Conservation (phyloP, 2,329 filamentous ascomycete species). For the Verticillium dahliae region DNA sequence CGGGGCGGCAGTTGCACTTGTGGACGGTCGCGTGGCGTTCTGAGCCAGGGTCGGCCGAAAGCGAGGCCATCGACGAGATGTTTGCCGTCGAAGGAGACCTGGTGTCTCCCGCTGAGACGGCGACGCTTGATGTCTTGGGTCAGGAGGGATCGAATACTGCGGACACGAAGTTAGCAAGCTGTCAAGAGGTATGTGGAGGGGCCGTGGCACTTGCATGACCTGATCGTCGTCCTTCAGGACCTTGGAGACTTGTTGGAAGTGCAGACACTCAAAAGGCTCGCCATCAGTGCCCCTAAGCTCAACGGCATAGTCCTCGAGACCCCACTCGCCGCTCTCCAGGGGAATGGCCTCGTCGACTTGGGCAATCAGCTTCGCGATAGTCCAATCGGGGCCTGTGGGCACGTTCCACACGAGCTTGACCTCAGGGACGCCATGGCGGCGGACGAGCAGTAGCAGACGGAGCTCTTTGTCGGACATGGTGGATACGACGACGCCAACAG, state of each 20-base stretch:
- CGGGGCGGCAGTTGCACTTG: constrained; percentile 64
- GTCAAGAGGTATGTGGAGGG: background rate
- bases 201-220: constrained; percentile 54
- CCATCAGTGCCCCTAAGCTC: constrained; percentile 54
- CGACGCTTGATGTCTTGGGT: constrained; percentile 68
- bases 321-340: constrained; percentile 76
- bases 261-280: constrained; percentile 76
- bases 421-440: constrained; percentile 67
- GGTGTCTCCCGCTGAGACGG: constrained; percentile 68
- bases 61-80: constrained; percentile 81
- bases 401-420: constrained; percentile 68
- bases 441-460: constrained; percentile 68
- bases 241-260: constrained; percentile 67
- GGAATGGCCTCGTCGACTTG: constrained; percentile 75
- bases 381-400: constrained; percentile 50
- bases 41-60: constrained; percentile 69
- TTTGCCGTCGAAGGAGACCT: constrained; percentile 72
- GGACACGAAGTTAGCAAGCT: constrained; percentile 7
- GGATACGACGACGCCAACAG: constrained; percentile 4
- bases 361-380: constrained; percentile 69
- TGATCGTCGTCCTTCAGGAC: constrained; percentile 79
- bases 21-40: constrained; percentile 54
- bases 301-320: constrained; percentile 82
- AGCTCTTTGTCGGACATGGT: constrained; percentile 37
- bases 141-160: constrained; percentile 70